A percentile compares a stretch with the other conserved stretches of the same genome.
Conservation (phyloP, 2,329 filamentous ascomycete genomes). For the Elsinoe australis region DNA sequence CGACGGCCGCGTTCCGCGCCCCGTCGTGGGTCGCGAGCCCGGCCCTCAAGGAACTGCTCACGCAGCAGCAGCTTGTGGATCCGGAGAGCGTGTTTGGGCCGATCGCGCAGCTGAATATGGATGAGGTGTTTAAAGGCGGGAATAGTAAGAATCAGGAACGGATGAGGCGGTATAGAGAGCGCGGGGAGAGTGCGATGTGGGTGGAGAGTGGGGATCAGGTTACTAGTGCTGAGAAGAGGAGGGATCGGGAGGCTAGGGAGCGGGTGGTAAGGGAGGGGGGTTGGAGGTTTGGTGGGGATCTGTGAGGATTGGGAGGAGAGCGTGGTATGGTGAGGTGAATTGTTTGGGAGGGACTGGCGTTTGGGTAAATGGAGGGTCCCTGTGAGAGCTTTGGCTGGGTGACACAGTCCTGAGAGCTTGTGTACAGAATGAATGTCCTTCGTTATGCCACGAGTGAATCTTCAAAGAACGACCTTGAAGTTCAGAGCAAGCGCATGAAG, state of each 20-base stretch:
- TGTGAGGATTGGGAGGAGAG: background rate
- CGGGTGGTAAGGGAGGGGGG: slow-evolving; percentile 73
- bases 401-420: too few relatives aligned
- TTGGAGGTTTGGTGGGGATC: slow-evolving; percentile 56
- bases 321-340: background rate
- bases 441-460: too few relatives aligned
- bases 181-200: slow-evolving; percentile 95
- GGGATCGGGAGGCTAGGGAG: slow-evolving; percentile 71
- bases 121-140: slow-evolving; percentile 72
- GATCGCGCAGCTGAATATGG: slow-evolving; percentile 82
- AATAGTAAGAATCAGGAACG: slow-evolving; percentile 69
- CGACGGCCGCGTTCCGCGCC: slow-evolving; percentile 48
- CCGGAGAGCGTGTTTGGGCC: slow-evolving; percentile 82
- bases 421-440: too few relatives aligned
- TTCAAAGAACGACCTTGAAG: too few relatives aligned
- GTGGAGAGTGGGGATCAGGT: slow-evolving; percentile 62
- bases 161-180: slow-evolving; percentile 77
- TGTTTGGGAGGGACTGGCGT: background rate
- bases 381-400: too few relatives aligned
- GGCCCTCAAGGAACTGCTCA: slow-evolving; percentile 65
- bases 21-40: slow-evolving; percentile 87
- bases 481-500: background rate
- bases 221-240: slow-evolving; percentile 78
- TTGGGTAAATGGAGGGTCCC: background rate
- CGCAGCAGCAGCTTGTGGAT: slow-evolving; percentile 77